Percentiles rank a stretch among this genome's conserved stretches.
phyloP scores from a whole-genome alignment of 129 eudicot genomes.

The Artemisia annua region DNA sequence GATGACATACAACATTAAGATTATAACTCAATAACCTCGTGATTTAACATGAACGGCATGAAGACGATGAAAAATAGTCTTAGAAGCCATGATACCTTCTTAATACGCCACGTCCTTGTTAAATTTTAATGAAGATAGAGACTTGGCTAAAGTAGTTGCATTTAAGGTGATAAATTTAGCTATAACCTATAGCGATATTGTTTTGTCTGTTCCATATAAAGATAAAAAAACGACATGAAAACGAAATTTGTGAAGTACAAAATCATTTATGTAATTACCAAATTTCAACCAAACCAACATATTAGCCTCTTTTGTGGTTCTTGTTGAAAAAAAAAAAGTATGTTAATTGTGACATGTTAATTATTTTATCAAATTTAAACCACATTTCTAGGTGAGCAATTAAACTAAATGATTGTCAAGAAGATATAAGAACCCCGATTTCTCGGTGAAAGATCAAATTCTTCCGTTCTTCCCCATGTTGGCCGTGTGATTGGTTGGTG shows the following conservation, averaged over 20 bases:
- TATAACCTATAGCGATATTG: background rate
- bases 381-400: slow-evolving; percentile 3
- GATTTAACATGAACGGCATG: background rate
- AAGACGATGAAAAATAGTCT: background rate
- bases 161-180: background rate
- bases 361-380: background rate
- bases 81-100: background rate
- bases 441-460: no score
- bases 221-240: background rate
- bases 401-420: no score
- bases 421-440: no score
- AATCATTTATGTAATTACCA: background rate
- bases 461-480: no score
- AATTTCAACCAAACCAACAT: background rate
- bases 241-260: background rate
- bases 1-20: background rate
- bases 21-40: background rate
- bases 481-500: no score
- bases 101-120: background rate
- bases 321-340: background rate
- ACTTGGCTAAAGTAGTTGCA: background rate
- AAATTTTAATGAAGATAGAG: background rate
- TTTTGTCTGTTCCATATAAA: background rate
- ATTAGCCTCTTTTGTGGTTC: background rate
- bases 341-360: background rate